Conservation (phyloP, 2,329 filamentous ascomycete genomes). For the Chaetomium olivaceum region DNA sequence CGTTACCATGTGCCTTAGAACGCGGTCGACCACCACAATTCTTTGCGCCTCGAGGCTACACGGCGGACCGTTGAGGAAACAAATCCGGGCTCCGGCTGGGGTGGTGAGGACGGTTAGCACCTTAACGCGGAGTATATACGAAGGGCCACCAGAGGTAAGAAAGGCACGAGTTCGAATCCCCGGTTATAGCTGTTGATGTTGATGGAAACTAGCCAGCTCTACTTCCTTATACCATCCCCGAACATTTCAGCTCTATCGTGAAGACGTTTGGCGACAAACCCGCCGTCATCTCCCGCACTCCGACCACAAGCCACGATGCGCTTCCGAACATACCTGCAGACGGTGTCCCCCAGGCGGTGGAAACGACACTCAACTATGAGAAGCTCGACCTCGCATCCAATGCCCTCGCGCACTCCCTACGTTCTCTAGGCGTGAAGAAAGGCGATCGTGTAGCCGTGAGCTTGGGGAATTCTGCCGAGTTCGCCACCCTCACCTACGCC, state of each 20-base stretch:
- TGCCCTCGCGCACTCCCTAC: slow-evolving; percentile 69
- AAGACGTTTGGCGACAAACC: slow-evolving; percentile 62
- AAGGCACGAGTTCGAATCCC: neutral
- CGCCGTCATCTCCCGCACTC: slow-evolving; percentile 56
- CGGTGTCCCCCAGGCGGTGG: slow-evolving; percentile 58
- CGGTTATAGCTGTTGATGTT: neutral
- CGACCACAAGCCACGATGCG: slow-evolving; percentile 35
- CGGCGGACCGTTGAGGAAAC: neutral
- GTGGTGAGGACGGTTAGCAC: slow-evolving; percentile 22
- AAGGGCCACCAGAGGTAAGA: slow-evolving; percentile 31
- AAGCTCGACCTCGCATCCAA: slow-evolving; percentile 76
- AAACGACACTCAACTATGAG: slow-evolving; percentile 71
- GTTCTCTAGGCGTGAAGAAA: slow-evolving; percentile 70
- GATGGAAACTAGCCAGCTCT: slow-evolving; percentile 59
- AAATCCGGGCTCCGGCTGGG: neutral
- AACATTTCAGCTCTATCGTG: slow-evolving; percentile 70
- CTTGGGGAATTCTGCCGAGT: slow-evolving; percentile 82
- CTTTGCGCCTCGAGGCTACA: neutral
- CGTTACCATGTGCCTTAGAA: slow-evolving; percentile 13
- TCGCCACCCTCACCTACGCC: slow-evolving; percentile 82
- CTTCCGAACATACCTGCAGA: slow-evolving; percentile 38
- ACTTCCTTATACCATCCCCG: slow-evolving; percentile 66
- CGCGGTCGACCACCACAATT: neutral
- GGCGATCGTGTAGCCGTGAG: slow-evolving; percentile 85
- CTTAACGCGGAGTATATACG: slow-evolving; percentile 30